Evolutionary conservation across 2,329 filamentous ascomycete genomes (phyloP).

Genomic region (Scedosporium dehoogii): DNA sequence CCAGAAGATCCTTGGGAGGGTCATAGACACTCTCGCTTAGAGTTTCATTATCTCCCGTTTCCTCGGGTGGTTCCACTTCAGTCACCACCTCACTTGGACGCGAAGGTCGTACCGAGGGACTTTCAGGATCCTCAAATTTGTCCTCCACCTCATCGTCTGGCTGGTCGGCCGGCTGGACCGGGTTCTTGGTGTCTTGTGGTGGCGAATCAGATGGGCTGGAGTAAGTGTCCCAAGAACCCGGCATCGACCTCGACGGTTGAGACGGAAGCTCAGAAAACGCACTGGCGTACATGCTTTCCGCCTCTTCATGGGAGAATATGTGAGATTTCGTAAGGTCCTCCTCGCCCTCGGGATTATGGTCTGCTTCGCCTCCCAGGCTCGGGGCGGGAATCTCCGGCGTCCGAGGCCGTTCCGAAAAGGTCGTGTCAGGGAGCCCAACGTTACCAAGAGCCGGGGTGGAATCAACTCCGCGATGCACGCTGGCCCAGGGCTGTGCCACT

Average conservation of each 20-base stretch:
- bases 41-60: neutral
- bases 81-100: neutral
- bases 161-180: neutral
- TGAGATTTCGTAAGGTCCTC: conserved; percentile 55
- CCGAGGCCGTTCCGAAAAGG: neutral
- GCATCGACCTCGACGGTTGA: conserved; percentile 27
- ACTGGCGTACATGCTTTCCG: conserved; percentile 81
- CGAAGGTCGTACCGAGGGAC: neutral
- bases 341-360: conserved; percentile 17
- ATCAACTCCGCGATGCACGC: neutral
- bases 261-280: conserved; percentile 38
- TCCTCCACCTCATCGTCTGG: neutral
- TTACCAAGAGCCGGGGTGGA: neutral
- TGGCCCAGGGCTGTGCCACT: neutral
- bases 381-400: neutral
- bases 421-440: neutral
- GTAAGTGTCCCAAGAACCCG: conserved; percentile 38
- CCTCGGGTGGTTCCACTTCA: neutral
- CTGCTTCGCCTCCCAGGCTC: neutral
- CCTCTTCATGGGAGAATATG: conserved; percentile 69
- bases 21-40: neutral
- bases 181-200: neutral
- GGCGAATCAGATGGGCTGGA: conserved; percentile 1
- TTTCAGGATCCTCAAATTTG: neutral
- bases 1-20: neutral